phyloP scores from a whole-genome alignment of 768 basidiomycete genomes.

The Gloeostereum incarnatum region DNA sequence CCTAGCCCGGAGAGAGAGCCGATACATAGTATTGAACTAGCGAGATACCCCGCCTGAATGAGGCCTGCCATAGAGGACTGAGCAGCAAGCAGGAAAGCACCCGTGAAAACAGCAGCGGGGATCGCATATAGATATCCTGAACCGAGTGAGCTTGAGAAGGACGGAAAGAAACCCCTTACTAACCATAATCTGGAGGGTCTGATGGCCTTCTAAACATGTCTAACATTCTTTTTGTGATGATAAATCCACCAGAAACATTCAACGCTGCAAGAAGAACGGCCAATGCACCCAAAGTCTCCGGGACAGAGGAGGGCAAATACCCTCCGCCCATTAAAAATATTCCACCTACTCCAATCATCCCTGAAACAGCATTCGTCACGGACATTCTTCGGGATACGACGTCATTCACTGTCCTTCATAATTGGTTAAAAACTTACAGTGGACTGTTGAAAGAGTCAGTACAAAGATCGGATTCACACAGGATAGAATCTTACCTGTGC shows the following conservation, averaged over 20 bases:
- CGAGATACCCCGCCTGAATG: conserved; percentile 81
- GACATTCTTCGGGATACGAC: conserved; percentile 91
- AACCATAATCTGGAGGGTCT: too few species aligned
- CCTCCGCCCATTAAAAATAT: conserved; percentile 90
- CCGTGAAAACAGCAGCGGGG: conserved; percentile 75
- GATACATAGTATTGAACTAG: conserved; percentile 82
- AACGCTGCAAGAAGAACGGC: conserved; percentile 85
- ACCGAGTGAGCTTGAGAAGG: background rate
- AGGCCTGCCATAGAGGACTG: conserved; percentile 80
- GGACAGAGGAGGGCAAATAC: conserved; percentile 70
- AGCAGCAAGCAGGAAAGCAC: conserved; percentile 75
- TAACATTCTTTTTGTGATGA: conserved; percentile 86
- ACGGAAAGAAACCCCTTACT: conserved; percentile 26
- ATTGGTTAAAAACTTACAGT: too few species aligned
- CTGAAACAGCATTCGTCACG: conserved; percentile 84
- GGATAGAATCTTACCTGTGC: too few species aligned
- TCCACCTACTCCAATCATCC: conserved; percentile 67
- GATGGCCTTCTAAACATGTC: conserved; percentile 93
- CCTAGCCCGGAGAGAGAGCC: conserved; percentile 77
- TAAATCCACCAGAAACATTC: conserved; percentile 84
- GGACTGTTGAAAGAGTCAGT: too few species aligned
- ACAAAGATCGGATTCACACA: too few species aligned
- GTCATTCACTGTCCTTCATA: too few species aligned
- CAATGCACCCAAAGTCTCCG: conserved; percentile 70
- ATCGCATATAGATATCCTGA: conserved; percentile 73